Percentiles rank a stretch among this genome's conserved stretches.
These are phyloP conservation scores for Russula olivacea DNA, from an alignment of 768 basidiomycete species.

Conservation along the genomic window DNA sequence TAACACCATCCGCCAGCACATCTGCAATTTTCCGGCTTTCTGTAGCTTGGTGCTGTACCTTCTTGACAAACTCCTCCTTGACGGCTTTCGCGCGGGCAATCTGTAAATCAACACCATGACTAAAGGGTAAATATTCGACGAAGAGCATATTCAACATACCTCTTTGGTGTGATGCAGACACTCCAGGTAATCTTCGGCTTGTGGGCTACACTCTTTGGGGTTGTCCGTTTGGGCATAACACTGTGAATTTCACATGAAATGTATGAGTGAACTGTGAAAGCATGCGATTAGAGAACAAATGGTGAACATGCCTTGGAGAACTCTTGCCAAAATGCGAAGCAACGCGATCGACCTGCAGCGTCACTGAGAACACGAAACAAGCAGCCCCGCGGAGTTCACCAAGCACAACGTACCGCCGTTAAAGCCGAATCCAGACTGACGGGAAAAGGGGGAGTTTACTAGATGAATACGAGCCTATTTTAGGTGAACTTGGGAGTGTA, in stretches of 20 bases:
- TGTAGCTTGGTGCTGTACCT: slow-evolving; percentile 56
- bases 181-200: slow-evolving; percentile 83
- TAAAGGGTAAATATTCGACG: not conserved
- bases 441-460: not conserved
- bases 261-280: not conserved
- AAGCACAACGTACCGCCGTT: slow-evolving; percentile 43
- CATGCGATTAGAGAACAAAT: not conserved
- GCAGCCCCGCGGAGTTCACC: not conserved
- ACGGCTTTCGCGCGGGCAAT: slow-evolving; percentile 62
- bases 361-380: not conserved
- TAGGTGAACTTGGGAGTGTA: slow-evolving; percentile 2
- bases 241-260: slow-evolving; percentile 35
- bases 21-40: slow-evolving; percentile 70
- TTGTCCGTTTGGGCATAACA: slow-evolving; percentile 80
- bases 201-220: slow-evolving; percentile 63
- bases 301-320: slow-evolving; percentile 54
- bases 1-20: slow-evolving; percentile 64
- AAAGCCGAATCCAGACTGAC: slow-evolving; percentile 61
- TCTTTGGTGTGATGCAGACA: slow-evolving; percentile 87
- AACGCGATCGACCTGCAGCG: slow-evolving; percentile 66
- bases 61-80: slow-evolving; percentile 64
- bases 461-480: not conserved
- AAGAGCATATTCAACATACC: slow-evolving; percentile 44
- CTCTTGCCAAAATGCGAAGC: slow-evolving; percentile 91
- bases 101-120: slow-evolving; percentile 30